Base-by-base conservation (phyloP, 441 rosid species). In the Rhodomyrtus psidioides region DNA sequence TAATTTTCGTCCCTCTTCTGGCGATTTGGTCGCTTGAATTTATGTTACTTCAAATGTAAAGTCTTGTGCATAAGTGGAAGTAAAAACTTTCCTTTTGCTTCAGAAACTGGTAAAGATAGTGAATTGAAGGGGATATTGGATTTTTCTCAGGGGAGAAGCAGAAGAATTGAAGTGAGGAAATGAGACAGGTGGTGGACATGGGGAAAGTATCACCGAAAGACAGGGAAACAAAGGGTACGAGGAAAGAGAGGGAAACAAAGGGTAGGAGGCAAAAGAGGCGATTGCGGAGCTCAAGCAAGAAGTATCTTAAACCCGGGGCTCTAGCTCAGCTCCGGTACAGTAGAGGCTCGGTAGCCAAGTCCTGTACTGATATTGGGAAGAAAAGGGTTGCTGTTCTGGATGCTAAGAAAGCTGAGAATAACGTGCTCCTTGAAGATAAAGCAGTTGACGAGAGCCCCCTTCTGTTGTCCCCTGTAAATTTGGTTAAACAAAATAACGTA, bases 221-320 rank as follows among this genome's bases (percentile, higher is more conserved):
- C n/a, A n/a, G n/a, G n/a, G n/a, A n/a, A n/a, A n/a, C n/a, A n/a
- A n/a, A n/a, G n/a, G n/a, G n/a, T n/a, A n/a, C n/a, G n/a, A n/a
- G n/a, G n/a, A n/a, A n/a, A 58, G 96, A 93, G 19, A 84, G 94
- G 82, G 88, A 86, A 82, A 85, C 85, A 0, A 94, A 89, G 85
- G 90, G 88, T n/a, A 75, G 95, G 0, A 90, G 91, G 87, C 93
- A 93, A 86, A 95, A 91, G 83, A 92, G 93, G 89, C 92, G 94
- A 46, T 86, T 89, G 85, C 89, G 94, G 88, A 90, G 90, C 82
- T 93, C 98, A 2, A 89, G 89, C 88, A 90, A 86, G 81, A 96
- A 89, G 89, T 96, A 93, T 91, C 88, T 97, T 91, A 97, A 94
- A 87, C 98, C 99, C 3, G 98, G 98, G 59, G 92, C 98, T 39